Evolutionary conservation across 257 asterid species (phyloP).

Genomic region (Ligustrum vulgare): DNA sequence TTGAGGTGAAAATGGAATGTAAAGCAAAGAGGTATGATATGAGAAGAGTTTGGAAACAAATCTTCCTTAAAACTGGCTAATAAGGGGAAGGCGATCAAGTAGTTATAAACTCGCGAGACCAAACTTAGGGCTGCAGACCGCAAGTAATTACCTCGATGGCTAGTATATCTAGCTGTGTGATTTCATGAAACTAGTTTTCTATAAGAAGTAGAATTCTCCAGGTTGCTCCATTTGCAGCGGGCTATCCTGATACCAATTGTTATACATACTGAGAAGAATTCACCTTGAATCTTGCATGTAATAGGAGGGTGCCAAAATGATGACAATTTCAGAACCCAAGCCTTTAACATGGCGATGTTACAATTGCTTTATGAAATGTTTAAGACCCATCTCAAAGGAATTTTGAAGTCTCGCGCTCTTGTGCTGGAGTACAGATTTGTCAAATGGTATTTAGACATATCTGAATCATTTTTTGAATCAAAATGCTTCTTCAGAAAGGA

Average conservation of each 20-base stretch:
- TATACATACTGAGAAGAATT: not conserved
- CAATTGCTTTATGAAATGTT: constrained; percentile 13
- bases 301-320: not conserved
- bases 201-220: not conserved
- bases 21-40: not conserved
- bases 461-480: not conserved
- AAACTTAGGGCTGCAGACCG: not conserved
- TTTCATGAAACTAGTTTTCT: not conserved
- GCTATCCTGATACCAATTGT: not conserved
- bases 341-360: not conserved
- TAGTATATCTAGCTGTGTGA: not conserved
- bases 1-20: constrained; percentile 1
- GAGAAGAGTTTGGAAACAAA: not conserved
- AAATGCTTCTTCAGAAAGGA: not conserved
- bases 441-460: not conserved
- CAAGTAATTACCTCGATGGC: not conserved
- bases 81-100: not conserved
- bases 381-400: constrained; percentile 11
- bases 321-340: not conserved
- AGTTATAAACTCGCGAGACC: not conserved
- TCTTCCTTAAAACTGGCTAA: not conserved
- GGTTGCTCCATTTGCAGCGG: not conserved
- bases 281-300: not conserved
- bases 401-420: not conserved
- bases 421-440: constrained; percentile 5